These are phyloP conservation scores for Clavispora phyllophila DNA, from an alignment of 805 yeast species.

Conservation along the genomic window DNA sequence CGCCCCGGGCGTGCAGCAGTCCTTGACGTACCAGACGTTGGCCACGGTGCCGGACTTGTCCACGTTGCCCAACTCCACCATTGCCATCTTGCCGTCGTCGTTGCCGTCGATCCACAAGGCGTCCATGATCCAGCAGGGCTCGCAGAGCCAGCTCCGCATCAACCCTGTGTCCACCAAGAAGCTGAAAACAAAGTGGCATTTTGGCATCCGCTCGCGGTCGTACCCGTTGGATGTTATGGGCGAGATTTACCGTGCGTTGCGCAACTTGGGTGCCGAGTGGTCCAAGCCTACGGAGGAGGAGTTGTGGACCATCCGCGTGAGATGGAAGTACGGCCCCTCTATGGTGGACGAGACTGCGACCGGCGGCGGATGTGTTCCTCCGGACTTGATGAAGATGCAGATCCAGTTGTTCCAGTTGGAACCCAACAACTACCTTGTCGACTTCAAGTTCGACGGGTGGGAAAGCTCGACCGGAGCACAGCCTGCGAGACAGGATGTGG, in stretches of 20 bases:
- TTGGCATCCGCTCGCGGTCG: constrained; percentile 92
- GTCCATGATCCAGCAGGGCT: constrained; percentile 62
- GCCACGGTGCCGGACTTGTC: constrained; percentile 44
- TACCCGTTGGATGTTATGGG: constrained; percentile 99
- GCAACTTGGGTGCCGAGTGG: constrained; percentile 96
- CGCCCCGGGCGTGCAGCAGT: constrained; percentile 42
- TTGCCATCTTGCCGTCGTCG: constrained; percentile 90
- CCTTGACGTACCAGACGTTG: constrained; percentile 43
- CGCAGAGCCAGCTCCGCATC: constrained; percentile 23
- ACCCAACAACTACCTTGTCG: constrained; percentile 92
- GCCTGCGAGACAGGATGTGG: constrained; percentile 39
- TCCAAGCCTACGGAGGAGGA: constrained; percentile 92
- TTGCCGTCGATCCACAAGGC: constrained; percentile 93
- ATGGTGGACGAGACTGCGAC: constrained; percentile 17
- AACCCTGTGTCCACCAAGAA: constrained; percentile 67
- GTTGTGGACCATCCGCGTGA: constrained; percentile 89
- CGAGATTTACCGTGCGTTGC: constrained; percentile 90
- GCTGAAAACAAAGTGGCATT: constrained; percentile 96
- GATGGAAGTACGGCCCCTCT: constrained; percentile 68
- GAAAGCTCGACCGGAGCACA: constrained; percentile 43
- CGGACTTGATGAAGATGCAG: constrained; percentile 93
- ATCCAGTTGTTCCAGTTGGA: constrained; percentile 94
- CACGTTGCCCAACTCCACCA: constrained; percentile 67
- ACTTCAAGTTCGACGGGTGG: constrained; percentile 98
- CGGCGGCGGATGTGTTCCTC: constrained; percentile 34